Conservation (phyloP, 163 green algal genomes). For the Scenedesmus sp. region DNA sequence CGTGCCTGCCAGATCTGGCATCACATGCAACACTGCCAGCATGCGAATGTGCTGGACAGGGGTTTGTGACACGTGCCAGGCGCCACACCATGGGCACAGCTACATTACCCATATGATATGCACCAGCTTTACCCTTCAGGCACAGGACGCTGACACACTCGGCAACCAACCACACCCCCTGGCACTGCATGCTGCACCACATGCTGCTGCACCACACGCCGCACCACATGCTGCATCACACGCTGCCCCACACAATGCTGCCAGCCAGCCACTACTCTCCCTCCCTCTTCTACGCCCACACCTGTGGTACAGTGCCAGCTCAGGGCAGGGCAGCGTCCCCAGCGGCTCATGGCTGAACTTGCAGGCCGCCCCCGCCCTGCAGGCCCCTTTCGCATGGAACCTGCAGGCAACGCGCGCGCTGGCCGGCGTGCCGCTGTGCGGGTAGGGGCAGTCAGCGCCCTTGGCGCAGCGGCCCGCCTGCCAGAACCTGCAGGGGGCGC, state of each 20-base stretch:
- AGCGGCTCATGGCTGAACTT: conserved; percentile 23
- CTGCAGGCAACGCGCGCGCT: conserved; percentile 21
- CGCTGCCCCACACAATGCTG: no score
- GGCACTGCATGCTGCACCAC: no score
- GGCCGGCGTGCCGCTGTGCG: neutral
- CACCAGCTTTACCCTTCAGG: no score
- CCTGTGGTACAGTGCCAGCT: conserved; percentile 26
- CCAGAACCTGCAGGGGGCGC: conserved; percentile 36
- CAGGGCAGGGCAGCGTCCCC: neutral
- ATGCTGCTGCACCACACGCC: no score
- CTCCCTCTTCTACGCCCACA: neutral
- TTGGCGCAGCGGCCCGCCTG: conserved; percentile 35
- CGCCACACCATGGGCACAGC: no score
- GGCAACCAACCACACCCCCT: no score
- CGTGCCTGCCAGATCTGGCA: no score
- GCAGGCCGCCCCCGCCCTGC: neutral
- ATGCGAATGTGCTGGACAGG: neutral
- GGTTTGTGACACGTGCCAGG: no score
- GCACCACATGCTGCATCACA: no score
- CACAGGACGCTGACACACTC: no score
- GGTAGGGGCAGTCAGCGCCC: conserved; percentile 21
- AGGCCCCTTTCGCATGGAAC: neutral
- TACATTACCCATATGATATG: no score
- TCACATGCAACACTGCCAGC: neutral
- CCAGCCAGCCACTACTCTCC: neutral